Conservation (phyloP, 2,329 filamentous ascomycete species). For the Microcyclospora tardicrescens region DNA sequence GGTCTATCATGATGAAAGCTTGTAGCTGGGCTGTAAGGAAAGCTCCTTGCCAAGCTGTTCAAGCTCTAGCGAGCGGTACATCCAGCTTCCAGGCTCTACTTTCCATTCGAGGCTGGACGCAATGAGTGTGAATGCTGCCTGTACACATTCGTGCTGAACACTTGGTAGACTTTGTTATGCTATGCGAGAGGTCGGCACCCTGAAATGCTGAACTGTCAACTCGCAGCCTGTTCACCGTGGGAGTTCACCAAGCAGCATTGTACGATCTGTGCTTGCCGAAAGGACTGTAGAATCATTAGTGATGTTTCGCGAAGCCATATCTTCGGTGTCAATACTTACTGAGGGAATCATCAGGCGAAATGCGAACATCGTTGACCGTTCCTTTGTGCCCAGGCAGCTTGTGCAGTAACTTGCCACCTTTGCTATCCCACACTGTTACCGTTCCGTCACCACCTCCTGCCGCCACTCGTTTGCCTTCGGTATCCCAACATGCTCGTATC, state of each 20-base stretch:
- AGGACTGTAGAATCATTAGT: slow-evolving; percentile 8
- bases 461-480: slow-evolving; percentile 71
- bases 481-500: slow-evolving; percentile 79
- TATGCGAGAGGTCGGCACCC: no score
- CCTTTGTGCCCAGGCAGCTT: slow-evolving; percentile 94
- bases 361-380: slow-evolving; percentile 86
- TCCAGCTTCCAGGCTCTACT: no score
- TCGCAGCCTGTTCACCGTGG: slow-evolving; percentile 9
- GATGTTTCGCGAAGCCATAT: background rate
- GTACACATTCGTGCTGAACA: no score
- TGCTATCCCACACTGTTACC: slow-evolving; percentile 79
- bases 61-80: no score
- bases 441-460: slow-evolving; percentile 83
- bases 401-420: slow-evolving; percentile 80
- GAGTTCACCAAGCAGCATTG: slow-evolving; percentile 22
- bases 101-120: no score
- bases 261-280: slow-evolving; percentile 23
- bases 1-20: no score
- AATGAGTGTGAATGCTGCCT: no score
- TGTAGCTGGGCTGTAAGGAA: no score
- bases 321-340: slow-evolving; percentile 46
- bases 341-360: slow-evolving; percentile 77
- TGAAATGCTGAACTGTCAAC: background rate
- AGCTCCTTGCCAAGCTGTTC: no score
- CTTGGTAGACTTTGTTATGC: no score